phyloP scores from a whole-genome alignment of 805 yeast species.

The Suhomyces emberorum region DNA sequence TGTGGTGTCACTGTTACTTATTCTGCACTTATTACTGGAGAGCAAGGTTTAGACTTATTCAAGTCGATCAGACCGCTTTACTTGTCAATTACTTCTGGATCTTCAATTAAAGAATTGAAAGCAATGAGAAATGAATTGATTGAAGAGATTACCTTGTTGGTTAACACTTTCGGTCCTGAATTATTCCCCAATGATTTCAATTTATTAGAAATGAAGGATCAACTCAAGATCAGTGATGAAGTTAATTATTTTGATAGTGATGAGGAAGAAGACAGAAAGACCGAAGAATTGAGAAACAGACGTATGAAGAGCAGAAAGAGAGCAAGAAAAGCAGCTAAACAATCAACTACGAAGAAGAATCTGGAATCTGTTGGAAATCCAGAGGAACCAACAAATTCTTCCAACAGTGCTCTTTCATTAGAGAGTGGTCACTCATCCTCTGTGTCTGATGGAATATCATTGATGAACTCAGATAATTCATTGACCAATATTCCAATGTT shows the following conservation, averaged over 20 bases:
- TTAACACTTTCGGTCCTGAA: constrained; percentile 79
- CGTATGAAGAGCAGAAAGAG: constrained; percentile 29
- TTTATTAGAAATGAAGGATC: constrained; percentile 44
- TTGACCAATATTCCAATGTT: constrained; percentile 64
- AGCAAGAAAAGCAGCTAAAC: constrained; percentile 14
- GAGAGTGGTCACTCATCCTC: constrained; percentile 32
- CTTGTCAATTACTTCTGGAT: constrained; percentile 57
- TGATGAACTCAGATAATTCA: constrained; percentile 59
- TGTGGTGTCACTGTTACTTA: constrained; percentile 73
- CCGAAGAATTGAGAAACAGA: constrained; percentile 45
- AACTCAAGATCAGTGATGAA: constrained; percentile 24
- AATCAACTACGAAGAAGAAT: constrained; percentile 2
- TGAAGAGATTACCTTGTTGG: constrained; percentile 70
- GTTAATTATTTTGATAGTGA: constrained; percentile 40
- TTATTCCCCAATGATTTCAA: constrained; percentile 80
- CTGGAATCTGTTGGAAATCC: not conserved
- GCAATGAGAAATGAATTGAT: constrained; percentile 59
- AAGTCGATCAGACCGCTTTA: constrained; percentile 82
- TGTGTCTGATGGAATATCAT: constrained; percentile 57
- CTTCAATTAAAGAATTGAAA: constrained; percentile 57
- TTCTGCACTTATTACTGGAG: constrained; percentile 90
- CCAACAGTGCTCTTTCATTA: constrained; percentile 18
- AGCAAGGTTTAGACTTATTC: constrained; percentile 84
- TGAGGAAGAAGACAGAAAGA: constrained; percentile 49
- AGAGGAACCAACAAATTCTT: constrained; percentile 8